Conservation (phyloP, 768 basidiomycete genomes). For the Coprinopsis cinerea region DNA sequence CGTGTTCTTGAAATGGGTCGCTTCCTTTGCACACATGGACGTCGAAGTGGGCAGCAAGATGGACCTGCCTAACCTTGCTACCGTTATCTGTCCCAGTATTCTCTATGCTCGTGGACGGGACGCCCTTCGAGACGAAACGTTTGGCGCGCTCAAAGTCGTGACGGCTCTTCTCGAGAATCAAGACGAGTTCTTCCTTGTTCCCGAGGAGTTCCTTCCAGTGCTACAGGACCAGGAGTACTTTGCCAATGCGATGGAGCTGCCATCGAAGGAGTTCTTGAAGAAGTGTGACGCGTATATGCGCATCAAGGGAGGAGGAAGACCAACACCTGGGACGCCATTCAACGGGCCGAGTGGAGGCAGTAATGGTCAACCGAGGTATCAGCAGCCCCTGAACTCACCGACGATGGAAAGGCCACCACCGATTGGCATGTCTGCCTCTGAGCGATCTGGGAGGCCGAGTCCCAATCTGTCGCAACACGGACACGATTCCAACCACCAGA, state of each 20-base stretch:
- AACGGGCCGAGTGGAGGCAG: not conserved
- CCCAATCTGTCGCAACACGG: slow-evolving; percentile 9
- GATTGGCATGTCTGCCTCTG: slow-evolving; percentile 6
- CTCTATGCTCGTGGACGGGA: slow-evolving; percentile 85
- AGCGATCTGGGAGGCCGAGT: slow-evolving; percentile 9
- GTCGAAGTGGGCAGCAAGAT: slow-evolving; percentile 97
- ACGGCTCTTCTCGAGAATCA: slow-evolving; percentile 86
- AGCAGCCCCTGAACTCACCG: slow-evolving; percentile 1
- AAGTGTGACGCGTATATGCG: slow-evolving; percentile 91
- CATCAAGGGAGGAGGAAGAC: slow-evolving; percentile 38
- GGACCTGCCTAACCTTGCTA: slow-evolving; percentile 94
- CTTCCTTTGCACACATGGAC: slow-evolving; percentile 96
- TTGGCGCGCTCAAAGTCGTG: slow-evolving; percentile 80
- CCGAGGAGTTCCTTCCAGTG: slow-evolving; percentile 81
- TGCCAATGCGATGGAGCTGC: slow-evolving; percentile 78
- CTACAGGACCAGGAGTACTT: slow-evolving; percentile 93
- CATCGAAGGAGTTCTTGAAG: slow-evolving; percentile 93
- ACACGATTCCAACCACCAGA: not conserved
- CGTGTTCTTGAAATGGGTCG: slow-evolving; percentile 99
- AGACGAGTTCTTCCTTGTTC: slow-evolving; percentile 94
- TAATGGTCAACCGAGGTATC: slow-evolving; percentile 4
- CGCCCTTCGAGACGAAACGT: slow-evolving; percentile 89
- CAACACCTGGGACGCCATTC: slow-evolving; percentile 7
- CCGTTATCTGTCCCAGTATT: slow-evolving; percentile 97
- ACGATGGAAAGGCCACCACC: slow-evolving; percentile 12